Percentiles rank a stretch among this genome's conserved stretches.
These are phyloP conservation scores for Nicotiana obtusifolia DNA, from an alignment of 257 asterid species.

Conservation along the genomic window DNA sequence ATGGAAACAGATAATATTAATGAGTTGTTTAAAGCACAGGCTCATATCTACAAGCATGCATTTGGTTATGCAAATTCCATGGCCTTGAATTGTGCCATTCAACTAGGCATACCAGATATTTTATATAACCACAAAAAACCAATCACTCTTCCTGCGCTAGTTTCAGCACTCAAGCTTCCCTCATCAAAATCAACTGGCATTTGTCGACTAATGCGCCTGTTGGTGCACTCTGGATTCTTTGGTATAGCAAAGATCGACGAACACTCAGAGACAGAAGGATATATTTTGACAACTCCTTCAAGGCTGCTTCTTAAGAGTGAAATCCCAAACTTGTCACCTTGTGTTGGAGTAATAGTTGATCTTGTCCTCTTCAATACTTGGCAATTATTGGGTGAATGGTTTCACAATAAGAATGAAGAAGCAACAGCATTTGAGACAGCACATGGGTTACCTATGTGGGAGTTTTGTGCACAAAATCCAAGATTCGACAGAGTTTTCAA, in stretches of 20 bases:
- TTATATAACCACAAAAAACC: conserved; percentile 19
- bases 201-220: conserved; percentile 10
- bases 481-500: conserved; percentile 17
- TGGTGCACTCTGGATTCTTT: conserved; percentile 17
- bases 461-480: conserved; percentile 2
- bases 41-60: conserved; percentile 18
- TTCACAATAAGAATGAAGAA: neutral
- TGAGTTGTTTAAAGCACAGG: conserved; percentile 20
- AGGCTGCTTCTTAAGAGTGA: conserved; percentile 7
- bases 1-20: conserved; percentile 2
- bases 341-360: neutral
- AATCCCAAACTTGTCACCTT: neutral
- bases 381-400: conserved; percentile 23
- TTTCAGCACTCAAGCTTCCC: conserved; percentile 12
- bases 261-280: neutral
- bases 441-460: conserved; percentile 18
- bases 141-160: conserved; percentile 15
- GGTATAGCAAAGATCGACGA: neutral
- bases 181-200: conserved; percentile 2
- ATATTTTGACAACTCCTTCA: conserved; percentile 15
- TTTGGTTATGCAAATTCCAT: conserved; percentile 18
- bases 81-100: conserved; percentile 16
- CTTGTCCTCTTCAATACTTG: neutral
- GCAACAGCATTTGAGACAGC: conserved; percentile 11
- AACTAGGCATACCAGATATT: conserved; percentile 17